Conservation (phyloP, 345 rosid genomes). For the Moringa oleifera region DNA sequence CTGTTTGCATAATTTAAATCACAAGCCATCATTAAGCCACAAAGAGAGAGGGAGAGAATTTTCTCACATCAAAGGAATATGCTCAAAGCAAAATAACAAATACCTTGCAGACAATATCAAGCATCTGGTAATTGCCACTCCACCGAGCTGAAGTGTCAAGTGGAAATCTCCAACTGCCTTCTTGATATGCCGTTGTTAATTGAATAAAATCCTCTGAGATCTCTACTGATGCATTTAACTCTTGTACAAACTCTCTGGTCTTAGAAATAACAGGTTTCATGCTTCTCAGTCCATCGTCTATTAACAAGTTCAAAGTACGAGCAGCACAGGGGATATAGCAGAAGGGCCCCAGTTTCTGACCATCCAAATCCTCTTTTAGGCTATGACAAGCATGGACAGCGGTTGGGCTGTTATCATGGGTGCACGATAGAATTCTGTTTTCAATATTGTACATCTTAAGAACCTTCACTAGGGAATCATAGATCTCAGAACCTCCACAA, state of each 20-base stretch:
- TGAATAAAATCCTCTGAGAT: constrained; percentile 64
- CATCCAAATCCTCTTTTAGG: constrained; percentile 68
- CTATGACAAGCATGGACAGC: constrained; percentile 77
- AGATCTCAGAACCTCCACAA: constrained; percentile 61
- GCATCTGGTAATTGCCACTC: constrained; percentile 94
- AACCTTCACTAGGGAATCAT: constrained; percentile 49
- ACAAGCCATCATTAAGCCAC: constrained; percentile 7
- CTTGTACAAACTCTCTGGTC: constrained; percentile 70
- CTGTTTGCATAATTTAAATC: constrained; percentile 32
- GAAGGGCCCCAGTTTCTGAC: constrained; percentile 68
- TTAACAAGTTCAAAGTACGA: constrained; percentile 61
- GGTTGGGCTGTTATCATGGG: constrained; percentile 82
- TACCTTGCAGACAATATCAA: constrained; percentile 77
- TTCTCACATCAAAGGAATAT: background rate
- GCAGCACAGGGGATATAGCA: constrained; percentile 93
- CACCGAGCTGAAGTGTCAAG: constrained; percentile 75
- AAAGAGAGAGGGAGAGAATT: background rate
- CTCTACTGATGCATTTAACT: constrained; percentile 61
- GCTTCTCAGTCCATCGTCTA: constrained; percentile 74
- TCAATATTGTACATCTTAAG: constrained; percentile 69
- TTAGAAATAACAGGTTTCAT: constrained; percentile 67
- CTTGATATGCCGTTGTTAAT: constrained; percentile 58
- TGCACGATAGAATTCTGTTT: constrained; percentile 68
- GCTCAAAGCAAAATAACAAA: constrained; percentile 11
- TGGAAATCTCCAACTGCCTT: constrained; percentile 89